A percentile compares a stretch with the other conserved stretches of the same genome.
Conservation (phyloP, 1,139 yeast genomes). For the Suhomyces taliae region DNA sequence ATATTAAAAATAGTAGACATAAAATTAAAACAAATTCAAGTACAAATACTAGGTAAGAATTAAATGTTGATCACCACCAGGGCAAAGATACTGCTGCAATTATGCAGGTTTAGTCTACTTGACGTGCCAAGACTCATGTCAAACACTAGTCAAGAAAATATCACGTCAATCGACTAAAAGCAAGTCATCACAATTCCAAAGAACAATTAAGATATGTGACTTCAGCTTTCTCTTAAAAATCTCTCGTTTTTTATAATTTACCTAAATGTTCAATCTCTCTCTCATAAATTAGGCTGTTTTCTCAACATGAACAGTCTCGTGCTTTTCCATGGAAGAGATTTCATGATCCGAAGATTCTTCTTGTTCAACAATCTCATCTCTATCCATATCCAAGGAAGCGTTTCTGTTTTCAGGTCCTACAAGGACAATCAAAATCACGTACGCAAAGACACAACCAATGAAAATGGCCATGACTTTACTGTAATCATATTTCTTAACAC, state of each 20-base stretch:
- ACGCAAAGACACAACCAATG: slow-evolving; percentile 74
- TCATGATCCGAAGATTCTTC: slow-evolving; percentile 1
- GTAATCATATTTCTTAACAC: slow-evolving; percentile 24
- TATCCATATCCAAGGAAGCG: slow-evolving; percentile 23
- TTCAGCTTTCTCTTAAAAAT: too few relatives aligned
- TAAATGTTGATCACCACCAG: not conserved
- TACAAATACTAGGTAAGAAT: not conserved
- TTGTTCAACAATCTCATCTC: slow-evolving; percentile 16
- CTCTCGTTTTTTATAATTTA: too few relatives aligned
- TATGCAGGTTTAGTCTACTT: not conserved
- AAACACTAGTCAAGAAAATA: too few relatives aligned
- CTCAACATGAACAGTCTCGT: not conserved
- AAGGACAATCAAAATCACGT: slow-evolving; percentile 54
- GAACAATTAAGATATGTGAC: too few relatives aligned
- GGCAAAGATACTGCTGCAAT: not conserved
- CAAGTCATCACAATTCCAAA: too few relatives aligned
- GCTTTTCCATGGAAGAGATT: not conserved
- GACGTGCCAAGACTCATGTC: too few relatives aligned
- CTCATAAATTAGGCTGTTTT: not conserved
- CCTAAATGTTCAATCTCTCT: too few relatives aligned
- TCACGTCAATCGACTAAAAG: too few relatives aligned
- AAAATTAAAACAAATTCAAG: not conserved
- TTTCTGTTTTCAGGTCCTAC: slow-evolving; percentile 74
- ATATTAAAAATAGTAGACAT: too few relatives aligned
- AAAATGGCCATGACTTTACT: slow-evolving; percentile 75